Evolutionary conservation across 305 asterid genomes (phyloP).

Genomic region (Solanum chacoense): DNA sequence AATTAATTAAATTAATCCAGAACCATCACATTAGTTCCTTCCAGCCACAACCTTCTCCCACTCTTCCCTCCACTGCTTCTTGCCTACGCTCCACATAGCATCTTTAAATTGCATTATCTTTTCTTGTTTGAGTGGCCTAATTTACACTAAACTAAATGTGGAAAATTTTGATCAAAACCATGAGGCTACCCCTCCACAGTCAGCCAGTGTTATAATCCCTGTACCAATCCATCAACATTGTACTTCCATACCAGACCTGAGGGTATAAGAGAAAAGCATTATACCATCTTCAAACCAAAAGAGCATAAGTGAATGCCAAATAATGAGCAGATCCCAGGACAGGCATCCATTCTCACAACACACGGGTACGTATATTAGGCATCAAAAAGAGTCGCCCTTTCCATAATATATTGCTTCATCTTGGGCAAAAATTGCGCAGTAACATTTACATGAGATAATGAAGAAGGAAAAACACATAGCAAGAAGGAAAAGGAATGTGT

Average conservation of each 20-base stretch:
- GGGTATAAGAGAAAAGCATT: not conserved
- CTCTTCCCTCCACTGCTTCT: not conserved
- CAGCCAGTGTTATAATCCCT: not conserved
- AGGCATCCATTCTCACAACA: not conserved
- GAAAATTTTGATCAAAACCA: not conserved
- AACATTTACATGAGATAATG: too few species aligned
- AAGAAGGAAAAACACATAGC: not conserved
- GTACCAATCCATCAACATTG: not conserved
- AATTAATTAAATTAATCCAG: not conserved
- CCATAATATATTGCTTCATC: not conserved
- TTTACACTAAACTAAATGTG: not conserved
- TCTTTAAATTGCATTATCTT: not conserved
- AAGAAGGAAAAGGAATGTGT: slow-evolving; percentile 1
- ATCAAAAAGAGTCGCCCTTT: not conserved
- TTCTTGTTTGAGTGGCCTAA: not conserved
- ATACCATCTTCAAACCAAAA: not conserved
- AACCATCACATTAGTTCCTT: not conserved
- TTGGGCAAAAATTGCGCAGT: not conserved
- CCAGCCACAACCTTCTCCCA: not conserved
- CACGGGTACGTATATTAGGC: not conserved
- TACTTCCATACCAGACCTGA: not conserved
- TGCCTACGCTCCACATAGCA: not conserved
- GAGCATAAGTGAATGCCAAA: not conserved
- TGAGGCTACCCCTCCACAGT: not conserved
- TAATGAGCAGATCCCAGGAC: not conserved